Conservation (phyloP, 768 basidiomycete genomes). For the Mycena vulgaris region DNA sequence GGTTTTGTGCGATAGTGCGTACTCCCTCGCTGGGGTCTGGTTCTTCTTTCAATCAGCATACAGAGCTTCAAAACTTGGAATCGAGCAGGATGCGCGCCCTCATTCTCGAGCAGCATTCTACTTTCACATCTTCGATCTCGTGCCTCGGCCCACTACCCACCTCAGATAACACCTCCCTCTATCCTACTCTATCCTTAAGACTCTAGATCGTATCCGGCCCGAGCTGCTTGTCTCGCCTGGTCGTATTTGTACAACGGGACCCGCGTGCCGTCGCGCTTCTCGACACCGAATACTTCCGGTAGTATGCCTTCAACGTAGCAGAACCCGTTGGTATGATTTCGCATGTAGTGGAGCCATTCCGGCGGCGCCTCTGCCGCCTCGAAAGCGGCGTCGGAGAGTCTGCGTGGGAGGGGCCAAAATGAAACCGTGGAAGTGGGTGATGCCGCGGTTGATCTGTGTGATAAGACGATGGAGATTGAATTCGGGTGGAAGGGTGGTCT, state of each 20-base stretch:
- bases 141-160: too few species aligned
- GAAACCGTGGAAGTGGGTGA: neutral
- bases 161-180: too few species aligned
- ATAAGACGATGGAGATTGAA: neutral
- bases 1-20: too few species aligned
- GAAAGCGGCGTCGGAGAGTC: too few species aligned
- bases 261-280: neutral
- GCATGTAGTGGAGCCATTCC: slow-evolving; percentile 3
- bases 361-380: neutral
- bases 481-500: neutral
- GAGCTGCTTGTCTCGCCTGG: neutral
- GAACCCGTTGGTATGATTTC: neutral
- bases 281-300: neutral
- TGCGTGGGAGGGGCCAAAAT: slow-evolving; percentile 1
- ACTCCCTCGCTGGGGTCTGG: too few species aligned
- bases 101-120: too few species aligned
- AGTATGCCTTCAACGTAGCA: neutral
- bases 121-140: too few species aligned
- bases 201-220: neutral
- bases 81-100: too few species aligned
- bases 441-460: slow-evolving; percentile 3
- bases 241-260: neutral
- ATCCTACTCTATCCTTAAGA: too few species aligned
- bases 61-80: too few species aligned
- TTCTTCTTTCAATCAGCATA: too few species aligned